A percentile compares a stretch with the other conserved stretches of the same genome.
Conservation (phyloP, 2,329 filamentous ascomycete genomes). For the Drechslerella coelobrocha region DNA sequence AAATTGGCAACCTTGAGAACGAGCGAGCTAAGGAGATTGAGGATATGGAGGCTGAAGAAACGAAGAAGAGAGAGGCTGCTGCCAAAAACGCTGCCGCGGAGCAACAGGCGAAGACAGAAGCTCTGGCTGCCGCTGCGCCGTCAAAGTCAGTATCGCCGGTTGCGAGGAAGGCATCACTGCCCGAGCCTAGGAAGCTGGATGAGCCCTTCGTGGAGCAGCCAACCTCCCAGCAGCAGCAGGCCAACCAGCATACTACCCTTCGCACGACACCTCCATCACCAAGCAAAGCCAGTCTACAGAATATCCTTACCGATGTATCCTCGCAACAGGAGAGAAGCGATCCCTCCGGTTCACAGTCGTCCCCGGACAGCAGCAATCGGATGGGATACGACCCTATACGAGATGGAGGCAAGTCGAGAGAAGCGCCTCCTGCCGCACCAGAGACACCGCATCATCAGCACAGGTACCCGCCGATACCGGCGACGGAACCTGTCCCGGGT, state of each 20-base stretch:
- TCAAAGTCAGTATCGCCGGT: slow-evolving; percentile 30
- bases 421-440: not conserved
- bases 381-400: slow-evolving; percentile 42
- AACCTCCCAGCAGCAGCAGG: slow-evolving; percentile 14
- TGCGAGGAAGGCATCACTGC: slow-evolving; percentile 5
- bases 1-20: slow-evolving; percentile 48
- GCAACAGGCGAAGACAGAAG: slow-evolving; percentile 6
- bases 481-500: slow-evolving; percentile 20
- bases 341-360: slow-evolving; percentile 28
- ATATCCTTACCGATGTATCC: slow-evolving; percentile 38
- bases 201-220: slow-evolving; percentile 15
- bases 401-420: slow-evolving; percentile 14
- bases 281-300: slow-evolving; percentile 36
- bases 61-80: slow-evolving; percentile 13
- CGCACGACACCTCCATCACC: slow-evolving; percentile 44
- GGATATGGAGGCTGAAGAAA: slow-evolving; percentile 42
- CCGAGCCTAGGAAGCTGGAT: slow-evolving; percentile 11
- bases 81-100: slow-evolving; percentile 1
- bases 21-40: slow-evolving; percentile 41
- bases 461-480: slow-evolving; percentile 28
- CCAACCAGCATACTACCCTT: slow-evolving; percentile 25
- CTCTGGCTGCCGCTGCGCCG: not conserved
- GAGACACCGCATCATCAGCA: slow-evolving; percentile 28
- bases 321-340: slow-evolving; percentile 16
- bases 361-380: slow-evolving; percentile 13